A percentile compares a stretch with the other conserved stretches of the same genome.
phyloP scores from a whole-genome alignment of 2,329 filamentous ascomycete genomes.

The Trichophyton benhamiae region DNA sequence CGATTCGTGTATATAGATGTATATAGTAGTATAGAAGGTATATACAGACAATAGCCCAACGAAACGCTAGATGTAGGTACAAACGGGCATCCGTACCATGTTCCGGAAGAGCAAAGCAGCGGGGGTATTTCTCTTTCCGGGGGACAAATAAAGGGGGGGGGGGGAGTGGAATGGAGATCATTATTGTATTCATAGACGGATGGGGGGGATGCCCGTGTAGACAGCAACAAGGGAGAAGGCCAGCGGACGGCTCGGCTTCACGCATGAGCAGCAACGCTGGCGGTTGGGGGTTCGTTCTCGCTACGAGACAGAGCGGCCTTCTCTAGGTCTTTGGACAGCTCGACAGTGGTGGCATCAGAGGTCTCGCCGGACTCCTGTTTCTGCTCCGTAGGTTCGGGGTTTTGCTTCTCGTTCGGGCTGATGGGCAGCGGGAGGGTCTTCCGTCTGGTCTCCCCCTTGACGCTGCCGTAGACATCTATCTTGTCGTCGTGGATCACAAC shows the following conservation, averaged over 20 bases:
- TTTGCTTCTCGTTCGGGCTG: not conserved
- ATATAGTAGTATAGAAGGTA: not conserved
- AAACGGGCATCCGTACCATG: not conserved
- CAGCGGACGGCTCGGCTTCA: not conserved
- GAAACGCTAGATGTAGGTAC: not conserved
- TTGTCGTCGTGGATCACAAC: conserved; percentile 68
- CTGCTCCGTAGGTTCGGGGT: not conserved
- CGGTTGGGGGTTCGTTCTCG: not conserved
- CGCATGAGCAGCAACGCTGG: not conserved
- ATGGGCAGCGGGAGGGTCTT: conserved; percentile 7
- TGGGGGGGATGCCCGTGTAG: not conserved
- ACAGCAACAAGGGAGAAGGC: not conserved
- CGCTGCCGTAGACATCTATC: conserved; percentile 63
- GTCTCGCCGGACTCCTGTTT: not conserved
- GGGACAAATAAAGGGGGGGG: not conserved
- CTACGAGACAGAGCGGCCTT: conserved; percentile 12
- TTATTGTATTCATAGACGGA: not conserved
- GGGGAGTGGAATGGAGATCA: not conserved
- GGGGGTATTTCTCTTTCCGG: not conserved
- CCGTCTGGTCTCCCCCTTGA: conserved; percentile 10
- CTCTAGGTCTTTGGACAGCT: conserved; percentile 26
- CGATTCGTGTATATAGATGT: not conserved
- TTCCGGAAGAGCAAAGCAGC: not conserved
- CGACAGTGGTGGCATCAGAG: conserved; percentile 17
- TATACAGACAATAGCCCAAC: not conserved